phyloP scores from a whole-genome alignment of 257 asterid genomes.

The Ligustrum vulgare region DNA sequence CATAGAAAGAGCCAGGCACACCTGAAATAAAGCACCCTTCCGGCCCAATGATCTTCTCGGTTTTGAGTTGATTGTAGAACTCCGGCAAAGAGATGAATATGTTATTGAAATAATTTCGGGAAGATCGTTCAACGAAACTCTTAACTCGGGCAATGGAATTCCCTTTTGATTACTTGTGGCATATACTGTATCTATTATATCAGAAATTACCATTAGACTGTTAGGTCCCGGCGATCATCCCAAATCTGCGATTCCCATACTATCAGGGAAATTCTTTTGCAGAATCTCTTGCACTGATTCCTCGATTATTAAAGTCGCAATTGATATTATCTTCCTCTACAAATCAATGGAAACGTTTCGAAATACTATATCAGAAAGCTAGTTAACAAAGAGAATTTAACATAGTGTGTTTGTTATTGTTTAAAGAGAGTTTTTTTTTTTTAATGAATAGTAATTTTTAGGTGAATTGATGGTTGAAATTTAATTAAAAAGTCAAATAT shows the following conservation, averaged over 20 bases:
- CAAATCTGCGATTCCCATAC: conserved; percentile 65
- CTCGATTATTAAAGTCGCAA: conserved; percentile 27
- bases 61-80: conserved; percentile 24
- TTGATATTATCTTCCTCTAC: conserved; percentile 60
- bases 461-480: no score
- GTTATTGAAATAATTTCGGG: conserved; percentile 63
- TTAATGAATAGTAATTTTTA: no score
- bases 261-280: conserved; percentile 23
- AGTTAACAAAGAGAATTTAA: no score
- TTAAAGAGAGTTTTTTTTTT: no score
- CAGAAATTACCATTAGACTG: conserved; percentile 33
- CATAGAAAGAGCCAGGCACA: conserved; percentile 59
- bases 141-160: conserved; percentile 43
- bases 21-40: conserved; percentile 12
- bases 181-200: conserved; percentile 33
- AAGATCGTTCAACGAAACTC: conserved; percentile 64
- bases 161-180: not conserved
- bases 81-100: conserved; percentile 52
- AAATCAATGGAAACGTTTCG: not conserved
- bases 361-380: not conserved
- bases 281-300: conserved; percentile 39
- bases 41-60: no score
- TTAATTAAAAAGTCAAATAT: no score
- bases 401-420: no score
- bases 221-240: conserved; percentile 78